Conservation (phyloP, 805 yeast genomes). For the Ogataea minuta region DNA sequence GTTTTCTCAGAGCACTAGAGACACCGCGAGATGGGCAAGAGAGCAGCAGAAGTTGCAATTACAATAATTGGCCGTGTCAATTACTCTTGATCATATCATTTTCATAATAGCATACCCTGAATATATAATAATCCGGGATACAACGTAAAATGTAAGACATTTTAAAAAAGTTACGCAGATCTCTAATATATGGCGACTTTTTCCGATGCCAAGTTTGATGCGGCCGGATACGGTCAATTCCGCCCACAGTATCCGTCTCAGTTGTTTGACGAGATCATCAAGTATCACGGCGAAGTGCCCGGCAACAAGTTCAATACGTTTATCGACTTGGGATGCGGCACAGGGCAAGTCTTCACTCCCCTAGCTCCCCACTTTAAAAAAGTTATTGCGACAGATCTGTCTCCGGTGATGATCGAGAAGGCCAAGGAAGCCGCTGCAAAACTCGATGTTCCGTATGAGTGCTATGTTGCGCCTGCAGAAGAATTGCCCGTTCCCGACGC, state of each 20-base stretch:
- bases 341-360: constrained; percentile 51
- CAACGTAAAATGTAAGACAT: not conserved
- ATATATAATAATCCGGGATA: constrained; percentile 2
- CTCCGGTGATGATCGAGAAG: constrained; percentile 44
- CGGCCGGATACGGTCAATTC: constrained; percentile 51
- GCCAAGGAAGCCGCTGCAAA: constrained; percentile 29
- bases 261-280: constrained; percentile 42
- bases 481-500: constrained; percentile 22
- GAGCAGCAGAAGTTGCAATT: constrained; percentile 61
- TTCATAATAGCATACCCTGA: constrained; percentile 7
- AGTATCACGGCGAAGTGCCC: constrained; percentile 30
- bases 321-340: constrained; percentile 58
- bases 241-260: constrained; percentile 66
- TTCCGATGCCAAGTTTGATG: constrained; percentile 49
- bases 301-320: constrained; percentile 37
- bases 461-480: constrained; percentile 25
- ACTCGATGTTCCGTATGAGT: constrained; percentile 10
- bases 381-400: constrained; percentile 47
- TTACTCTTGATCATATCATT: not conserved
- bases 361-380: constrained; percentile 36
- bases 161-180: not conserved
- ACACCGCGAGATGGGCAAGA: constrained; percentile 97
- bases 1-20: constrained; percentile 67
- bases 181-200: constrained; percentile 57
- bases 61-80: constrained; percentile 6